Base-by-base conservation (phyloP, 2,329 filamentous ascomycete species). In the Cladosporium sphaerospermum region DNA sequence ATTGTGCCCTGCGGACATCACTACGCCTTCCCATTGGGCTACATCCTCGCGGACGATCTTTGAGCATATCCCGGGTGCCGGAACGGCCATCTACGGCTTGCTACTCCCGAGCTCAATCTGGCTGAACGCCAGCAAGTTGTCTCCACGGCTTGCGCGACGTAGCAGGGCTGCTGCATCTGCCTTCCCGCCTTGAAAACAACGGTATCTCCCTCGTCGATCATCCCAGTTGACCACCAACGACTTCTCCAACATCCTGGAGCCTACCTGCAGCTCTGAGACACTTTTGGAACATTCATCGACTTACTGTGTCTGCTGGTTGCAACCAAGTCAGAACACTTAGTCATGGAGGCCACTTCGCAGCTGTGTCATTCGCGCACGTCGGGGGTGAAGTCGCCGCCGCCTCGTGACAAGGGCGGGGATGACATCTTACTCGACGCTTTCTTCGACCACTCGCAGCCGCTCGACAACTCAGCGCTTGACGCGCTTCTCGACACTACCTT, bases 311-410 rank as follows among this genome's bases (percentile, higher is more conserved):
- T 28, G 23, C 23, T 14, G 41, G 16, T 36, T 18, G n/a, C 6
- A 11, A 44, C 32, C 18, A 34, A 19, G 13, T 44, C 40, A 18
- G 14, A 9, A 51, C 44, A 60, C 34, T 54, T 52, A 23, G 54
- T 54, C 40, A 57, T 56, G 42, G 54, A 57, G 54, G 55, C 57
- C 10, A 44, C 50, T 40, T 36, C 56, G 10, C 41, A 52, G 4
- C 34, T 52, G 19, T 45, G 55, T 14, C 23, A 8, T 14, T 32
- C 19, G 13, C 19, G 42, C 23, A 7, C 23, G 23, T 7, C 23
- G 23, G 23, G 4, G 23, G 23, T 28, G 18, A 44, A 44, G 48
- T 32, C 39, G n/a, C 10, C 19, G 16, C 41, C 19, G 16, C 41
- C 39, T 9, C 34, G 32, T 34, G 31, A 46, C 32, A 33, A 52